Evolutionary conservation across 257 asterid genomes (phyloP), one percentile per base, ranked within the genome.

Genomic region (Gentiana dahurica): DNA sequence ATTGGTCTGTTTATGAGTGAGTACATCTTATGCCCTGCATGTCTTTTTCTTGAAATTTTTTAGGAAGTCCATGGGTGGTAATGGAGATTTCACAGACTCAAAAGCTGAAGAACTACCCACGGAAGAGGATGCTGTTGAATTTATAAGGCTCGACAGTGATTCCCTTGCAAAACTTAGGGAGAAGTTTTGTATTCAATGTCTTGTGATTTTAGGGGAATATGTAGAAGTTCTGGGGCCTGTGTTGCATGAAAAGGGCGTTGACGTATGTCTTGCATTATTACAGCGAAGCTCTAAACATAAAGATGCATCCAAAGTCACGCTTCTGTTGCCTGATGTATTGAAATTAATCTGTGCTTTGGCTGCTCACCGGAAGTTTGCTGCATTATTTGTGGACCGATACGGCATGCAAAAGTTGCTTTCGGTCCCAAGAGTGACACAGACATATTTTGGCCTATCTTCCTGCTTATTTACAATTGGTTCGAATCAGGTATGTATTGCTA

Each of bases 171-270:
- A 81, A 76, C 81, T 92, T 53, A 73, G 95, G 68, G 99, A 92
- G 71, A 92, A 84, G 65, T 88, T 83, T 56, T 92, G 91, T 74
- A 83, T 92, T 51, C 95, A 88, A 73, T 92, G 99, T 72, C 99
- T 92, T 68, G 82, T 75, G 39, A 69, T 75, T 70, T 70, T 92
- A 59, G 99, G 99, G 59, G 99, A 88, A 76, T 92, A 92, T 71
- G 95, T 92, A 65, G 99, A 92, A 77, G 99, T 89, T 70, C 97
- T 92, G 55, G 99, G 95, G 53, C 99, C 99, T 60, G 95, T 92
- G 53, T 85, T 92, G 59, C 95, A 84, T 66, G 97, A 92, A 76
- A 88, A 83, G 67, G 99, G 99, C 53, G 99, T 92, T 34, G 99
- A 92, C 64, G 99, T 92, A 57, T 83, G 89, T 74, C 83, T 92